Base-by-base conservation (phyloP, 2,329 filamentous ascomycete species). In the Cladophialophora chaetospira region DNA sequence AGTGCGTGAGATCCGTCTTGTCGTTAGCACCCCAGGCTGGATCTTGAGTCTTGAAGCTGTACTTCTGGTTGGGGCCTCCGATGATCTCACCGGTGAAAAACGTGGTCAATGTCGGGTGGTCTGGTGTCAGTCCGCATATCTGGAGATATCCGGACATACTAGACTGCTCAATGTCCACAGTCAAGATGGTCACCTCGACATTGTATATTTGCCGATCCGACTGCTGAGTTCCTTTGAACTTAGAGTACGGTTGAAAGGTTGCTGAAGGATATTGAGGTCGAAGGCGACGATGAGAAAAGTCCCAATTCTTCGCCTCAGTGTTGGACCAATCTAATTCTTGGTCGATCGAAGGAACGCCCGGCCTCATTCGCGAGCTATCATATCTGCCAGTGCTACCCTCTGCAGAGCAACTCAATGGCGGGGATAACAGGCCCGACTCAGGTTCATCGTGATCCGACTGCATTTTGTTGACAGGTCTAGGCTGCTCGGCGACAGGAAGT, bases 21-120 rank as follows among this genome's bases (percentile, higher is more conserved):
- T 94, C 88, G 56, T 83, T 93, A 44, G 91, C 93, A 51, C 93
- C 94, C 94, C 94, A 99, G 66, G 86, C 85, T 55, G 89, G 84
- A 71, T 97, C 90, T 63, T 89, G 85, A 33, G 94, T 99, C 62
- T 88, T 83, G 76, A 99, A 99, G n/a, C 86, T 88, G 75, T 97
- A 92, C 70, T 96, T 96, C 55, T 86, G 87, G 13, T 65, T 55
- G 10, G 64, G 64, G 5, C 64, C 64, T 46, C 94, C 94, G 64
- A 99, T 97, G 53, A 99, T 96, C 75, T 99, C 94, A 71, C 93
- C 92, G 74, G 97, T 93, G 68, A 99, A 99, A 72, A 95, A 99
- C 1, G 94, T 99, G 6, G 93, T 97, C 48, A 99, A 79, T n/a
- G 92, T 97, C 10, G 93, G 93, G 71, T 97, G 93, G 73, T 97